Base-by-base conservation (phyloP, 331 rosid species). In the Rhamnella rubrinervis region DNA sequence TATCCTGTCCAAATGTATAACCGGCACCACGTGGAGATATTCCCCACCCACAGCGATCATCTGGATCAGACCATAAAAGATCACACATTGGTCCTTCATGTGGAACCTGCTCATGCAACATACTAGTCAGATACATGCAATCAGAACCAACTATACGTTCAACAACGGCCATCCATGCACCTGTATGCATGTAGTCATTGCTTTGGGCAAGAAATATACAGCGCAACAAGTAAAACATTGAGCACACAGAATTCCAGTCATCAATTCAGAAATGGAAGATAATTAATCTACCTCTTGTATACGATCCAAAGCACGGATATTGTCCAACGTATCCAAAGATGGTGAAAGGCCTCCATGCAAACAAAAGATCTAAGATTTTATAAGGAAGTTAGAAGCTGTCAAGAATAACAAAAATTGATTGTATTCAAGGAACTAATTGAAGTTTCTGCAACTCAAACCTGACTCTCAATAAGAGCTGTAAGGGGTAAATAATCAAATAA, bases 51-150 rank as follows among this genome's bases (percentile, higher is more conserved):
- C 98, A 93, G 15, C 98, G 96, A 75, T 93, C 98, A 70, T 93
- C 98, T 17, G 98, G 98, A 80, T 93, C 98, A 61, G 97, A 93
- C 98, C 98, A 93, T 71, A 93, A 83, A 66, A 93, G 96, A 65
- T 93, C 98, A 66, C 98, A 93, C 98, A 93, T 93, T 2, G 98
- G 98, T 71, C 98, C 98, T 87, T 93, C 98, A 51, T 93, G 98
- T 7, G 98, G 98, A 83, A 91, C 97, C 98, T 93, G 77, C 46
- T 70, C 79, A 71, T 44, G 68, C 72, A 69, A 52, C 55, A 67
- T 51, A 66, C 14, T 61, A 8, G 63, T 47, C 64, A 59, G 35
- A 31, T 51, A 66, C 18, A 46, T 8, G 25, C 16, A 47, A 11
- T 17, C 44, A 23, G 59, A 18, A 26, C 3, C 44, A 8, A n/a